Base-by-base conservation (phyloP, 495 filamentous ascomycete species). In the Podospora anserina region DNA sequence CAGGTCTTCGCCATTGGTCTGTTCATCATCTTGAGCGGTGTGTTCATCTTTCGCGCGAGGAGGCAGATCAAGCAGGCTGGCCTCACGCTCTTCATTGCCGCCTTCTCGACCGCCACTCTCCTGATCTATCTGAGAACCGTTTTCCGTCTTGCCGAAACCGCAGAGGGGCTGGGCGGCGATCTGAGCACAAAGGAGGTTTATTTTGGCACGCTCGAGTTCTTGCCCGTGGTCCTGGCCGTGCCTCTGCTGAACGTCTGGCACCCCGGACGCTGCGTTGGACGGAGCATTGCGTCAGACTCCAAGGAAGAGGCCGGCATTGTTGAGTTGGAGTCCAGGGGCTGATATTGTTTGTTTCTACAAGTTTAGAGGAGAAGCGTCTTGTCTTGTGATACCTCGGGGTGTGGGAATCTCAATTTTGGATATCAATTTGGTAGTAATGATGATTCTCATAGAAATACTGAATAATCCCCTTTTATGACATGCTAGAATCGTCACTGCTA, bases 101-200 rank as follows among this genome's bases (percentile, higher is more conserved):
- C 77, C 20, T 78, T 86, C 34, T 68, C 77, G 3, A 62, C 75
- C 5, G 79, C 82, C 16, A 82, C 81, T 3, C 28, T 87, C 28
- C 74, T 86, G 68, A 74, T 88, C 2, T 87, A 84, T 73, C 63
- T 87, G 67, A 71, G 86, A 23, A 87, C 83, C 3, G 75, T 75
- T 30, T 88, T 87, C 66, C 77, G 86, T 68, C 74, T 88, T 56
- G 84, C 83, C 6, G 85, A 88, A 76, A 86, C 84, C 2, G 79
- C 82, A 0, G 71, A 87, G 71, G 84, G 86, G 0, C 70, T 88
- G 0, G 72, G 72, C 55, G 77, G 80, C n/a, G 74, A 78, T 32
- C 69, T 86, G 63, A 77, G 74, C 44, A 78, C 78, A 0, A 77
- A 82, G 70, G 85, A 86, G 72, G 78, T 79, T 2, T 85, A 76